Base-by-base conservation (phyloP, 495 filamentous ascomycete species). In the Aspergillus ellipticus region DNA sequence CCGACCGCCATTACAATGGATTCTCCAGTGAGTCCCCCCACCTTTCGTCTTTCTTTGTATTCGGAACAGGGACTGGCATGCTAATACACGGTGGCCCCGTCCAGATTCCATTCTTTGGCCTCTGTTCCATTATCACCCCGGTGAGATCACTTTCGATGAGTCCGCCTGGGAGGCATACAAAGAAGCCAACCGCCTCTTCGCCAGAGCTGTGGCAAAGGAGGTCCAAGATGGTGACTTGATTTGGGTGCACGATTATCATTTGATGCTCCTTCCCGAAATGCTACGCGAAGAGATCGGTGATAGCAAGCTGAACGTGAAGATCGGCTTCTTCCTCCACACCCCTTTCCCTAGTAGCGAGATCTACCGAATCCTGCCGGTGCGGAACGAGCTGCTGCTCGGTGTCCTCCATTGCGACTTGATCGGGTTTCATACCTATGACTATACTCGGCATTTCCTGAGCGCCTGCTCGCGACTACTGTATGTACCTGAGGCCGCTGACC, bases 301-400 rank as follows among this genome's bases (percentile, higher is more conserved):
- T 35, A 76, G 72, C 35, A 87, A 88, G 68, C 85, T 89, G 71
- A 93, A 96, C 61, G 83, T 97, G 61, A 96, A 93, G 76, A 90
- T 98, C 64, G 93, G 92, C 51, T 97, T 97, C 79, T 97, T 96
- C 79, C 79, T 98, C 26, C 94, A 98, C 62, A 98, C 93, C 0
- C 92, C 94, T 2, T 98, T 98, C 74, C 93, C 93, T n/a, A 92
- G 89, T 69, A 92, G 88, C 58, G 93, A 98, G 69, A 95, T 98
- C 62, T 98, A 96, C 71, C 85, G 93, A 35, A 96, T 97, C 57
- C 74, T 98, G 6, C 93, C 93, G 3, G 94, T 97, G 28, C 83
- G 94, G 46, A 90, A 95, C 66, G 88, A 90, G 61, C 83, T 97
- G 39, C 78, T 98, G 39, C 73, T 85, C 47, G 92, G 94, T 49